Base-by-base conservation (phyloP, 1,284 basidiomycete species). In the Prillingera fragicola region DNA sequence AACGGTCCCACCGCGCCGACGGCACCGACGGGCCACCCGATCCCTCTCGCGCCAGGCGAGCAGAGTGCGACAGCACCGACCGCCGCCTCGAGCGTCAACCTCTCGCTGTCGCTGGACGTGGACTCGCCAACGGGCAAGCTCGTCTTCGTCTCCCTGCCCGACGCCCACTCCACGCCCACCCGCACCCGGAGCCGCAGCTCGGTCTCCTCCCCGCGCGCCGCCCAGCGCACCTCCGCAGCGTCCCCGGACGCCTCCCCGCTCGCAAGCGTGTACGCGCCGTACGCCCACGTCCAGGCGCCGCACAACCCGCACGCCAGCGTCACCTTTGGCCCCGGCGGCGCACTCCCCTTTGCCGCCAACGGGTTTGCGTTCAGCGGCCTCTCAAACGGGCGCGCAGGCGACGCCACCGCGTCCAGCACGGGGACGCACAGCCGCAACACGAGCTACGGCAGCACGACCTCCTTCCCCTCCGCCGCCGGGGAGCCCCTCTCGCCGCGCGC, bases 111-210 rank as follows among this genome's bases (percentile, higher is more conserved):
- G 9, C 52, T 65, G 6, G 62, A 62, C 38, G 26, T 33, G 8
- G 48, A 50, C 17, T 48, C 59, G 38, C 62, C 63, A 3, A 55
- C 51, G 3, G 66, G 66, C 22, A 63, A 61, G 41, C 47, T 68
- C 17, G 63, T 64, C 10, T 68, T 68, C 47, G 61, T 64, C 39
- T 43, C 56, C 8, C 56, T 63, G 34, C 60, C 64, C 1, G 56
- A 48, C 51, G 60, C 55, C 39, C 43, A 54, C 47, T 28, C 45
- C 45, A 33, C 48, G 32, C 41, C 44, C 12, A 46, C 41, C 8
- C 37, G 41, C 12, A 19, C 33, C 3, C 44, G 44, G 9, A 6
- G 33, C 24, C 10, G 29, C 5, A 31, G 29, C 29, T 15, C n/a
- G 7, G 29, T 31, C 7, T 31, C 29, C n/a, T 15, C 19, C 23